These are phyloP conservation scores for Sordariomycetes sp. DNA, from an alignment of 2,329 filamentous ascomycete genomes.

Conservation along the genomic window DNA sequence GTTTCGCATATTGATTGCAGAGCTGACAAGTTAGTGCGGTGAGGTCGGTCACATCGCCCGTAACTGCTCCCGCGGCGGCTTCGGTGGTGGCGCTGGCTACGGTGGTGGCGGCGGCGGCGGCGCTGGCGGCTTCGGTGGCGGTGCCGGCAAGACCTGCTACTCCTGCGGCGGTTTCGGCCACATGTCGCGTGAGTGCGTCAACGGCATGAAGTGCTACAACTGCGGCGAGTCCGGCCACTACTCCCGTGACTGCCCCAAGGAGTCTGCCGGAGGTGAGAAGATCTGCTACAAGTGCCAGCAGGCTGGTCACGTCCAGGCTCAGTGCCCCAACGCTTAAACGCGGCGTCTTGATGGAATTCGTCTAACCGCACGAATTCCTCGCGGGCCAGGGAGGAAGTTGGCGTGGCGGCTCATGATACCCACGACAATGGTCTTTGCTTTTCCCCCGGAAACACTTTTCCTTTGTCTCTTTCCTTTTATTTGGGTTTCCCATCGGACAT, in stretches of 20 bases:
- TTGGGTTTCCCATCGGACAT: constrained; percentile 7
- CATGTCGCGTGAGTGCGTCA: constrained; percentile 96
- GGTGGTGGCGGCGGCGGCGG: constrained; percentile 37
- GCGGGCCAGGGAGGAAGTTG: constrained; percentile 18
- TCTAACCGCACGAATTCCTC: constrained; percentile 1
- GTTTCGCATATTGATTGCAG: too few relatives aligned
- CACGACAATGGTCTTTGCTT: constrained; percentile 20
- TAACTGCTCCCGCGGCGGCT: constrained; percentile 66
- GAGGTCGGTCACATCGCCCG: constrained; percentile 94
- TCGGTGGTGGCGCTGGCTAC: constrained; percentile 37
- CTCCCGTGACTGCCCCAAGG: constrained; percentile 91
- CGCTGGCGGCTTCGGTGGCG: constrained; percentile 38
- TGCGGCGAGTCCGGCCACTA: constrained; percentile 91
- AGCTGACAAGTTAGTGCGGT: constrained; percentile 53
- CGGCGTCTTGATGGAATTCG: constrained; percentile 8
- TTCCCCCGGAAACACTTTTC: constrained; percentile 12
- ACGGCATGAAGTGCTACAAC: constrained; percentile 99
- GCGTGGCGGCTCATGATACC: constrained; percentile 33
- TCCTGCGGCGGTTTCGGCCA: constrained; percentile 95
- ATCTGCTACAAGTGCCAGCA: constrained; percentile 96
- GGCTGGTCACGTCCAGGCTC: constrained; percentile 81
- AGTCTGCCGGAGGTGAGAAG: constrained; percentile 78
- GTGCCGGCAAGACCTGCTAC: constrained; percentile 82
- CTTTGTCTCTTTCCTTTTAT: constrained; percentile 15
- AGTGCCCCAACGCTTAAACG: constrained; percentile 74